phyloP scores from a whole-genome alignment of 805 yeast species.

The Saccharomycopsis fodiens region DNA sequence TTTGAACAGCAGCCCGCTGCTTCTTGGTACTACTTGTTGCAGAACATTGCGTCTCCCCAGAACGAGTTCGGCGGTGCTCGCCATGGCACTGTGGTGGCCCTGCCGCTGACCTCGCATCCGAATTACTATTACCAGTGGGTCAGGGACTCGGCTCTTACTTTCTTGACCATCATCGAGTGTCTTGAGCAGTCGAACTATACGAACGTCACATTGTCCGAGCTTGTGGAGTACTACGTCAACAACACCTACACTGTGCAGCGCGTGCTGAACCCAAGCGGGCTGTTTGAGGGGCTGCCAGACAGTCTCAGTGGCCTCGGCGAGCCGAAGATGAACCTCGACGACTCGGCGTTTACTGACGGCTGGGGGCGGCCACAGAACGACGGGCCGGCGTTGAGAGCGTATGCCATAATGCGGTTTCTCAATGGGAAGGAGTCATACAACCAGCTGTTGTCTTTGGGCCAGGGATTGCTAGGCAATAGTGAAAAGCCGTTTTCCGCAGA shows the following conservation, averaged over 20 bases:
- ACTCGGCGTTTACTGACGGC: constrained; percentile 40
- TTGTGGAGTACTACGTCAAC: constrained; percentile 54
- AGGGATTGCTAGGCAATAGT: constrained; percentile 24
- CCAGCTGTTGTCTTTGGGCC: background rate
- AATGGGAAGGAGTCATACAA: constrained; percentile 6
- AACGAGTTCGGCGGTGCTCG: background rate
- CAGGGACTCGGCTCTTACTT: constrained; percentile 68
- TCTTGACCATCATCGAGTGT: constrained; percentile 33
- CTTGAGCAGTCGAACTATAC: constrained; percentile 33
- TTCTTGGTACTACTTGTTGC: constrained; percentile 11
- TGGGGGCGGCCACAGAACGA: constrained; percentile 85
- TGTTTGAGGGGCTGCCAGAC: constrained; percentile 30
- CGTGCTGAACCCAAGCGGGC: constrained; percentile 60
- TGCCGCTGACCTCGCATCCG: constrained; percentile 53
- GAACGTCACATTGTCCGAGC: constrained; percentile 18
- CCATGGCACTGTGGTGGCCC: constrained; percentile 60
- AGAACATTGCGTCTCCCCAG: constrained; percentile 12
- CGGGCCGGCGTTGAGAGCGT: constrained; percentile 66
- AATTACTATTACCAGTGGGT: constrained; percentile 70
- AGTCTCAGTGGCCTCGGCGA: constrained; percentile 61
- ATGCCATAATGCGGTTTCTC: constrained; percentile 37
- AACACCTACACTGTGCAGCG: constrained; percentile 57
- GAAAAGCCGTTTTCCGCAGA: constrained; percentile 14
- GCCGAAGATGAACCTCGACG: constrained; percentile 59
- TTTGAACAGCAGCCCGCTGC: constrained; percentile 8